Evolutionary conservation across 345 rosid species (phyloP).

Genomic region (Microcos paniculata): DNA sequence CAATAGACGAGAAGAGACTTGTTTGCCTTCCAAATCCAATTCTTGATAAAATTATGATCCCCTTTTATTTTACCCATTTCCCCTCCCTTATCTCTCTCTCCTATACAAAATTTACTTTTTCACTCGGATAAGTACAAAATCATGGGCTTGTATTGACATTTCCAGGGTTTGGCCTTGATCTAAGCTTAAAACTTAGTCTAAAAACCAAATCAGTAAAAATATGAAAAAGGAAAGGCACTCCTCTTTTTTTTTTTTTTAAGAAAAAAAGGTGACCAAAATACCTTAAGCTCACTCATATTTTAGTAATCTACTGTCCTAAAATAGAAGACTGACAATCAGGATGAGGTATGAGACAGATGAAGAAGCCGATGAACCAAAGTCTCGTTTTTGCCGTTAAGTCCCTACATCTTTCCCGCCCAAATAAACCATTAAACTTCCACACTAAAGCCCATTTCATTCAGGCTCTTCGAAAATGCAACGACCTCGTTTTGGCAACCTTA

Average conservation of each 20-base stretch:
- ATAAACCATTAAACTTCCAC: slow-evolving; percentile 14
- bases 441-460: slow-evolving; percentile 25
- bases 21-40: neutral
- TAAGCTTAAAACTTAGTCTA: neutral
- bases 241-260: too few species aligned
- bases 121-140: neutral
- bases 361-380: slow-evolving; percentile 9
- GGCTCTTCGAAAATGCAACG: slow-evolving; percentile 34
- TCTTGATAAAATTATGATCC: slow-evolving; percentile 1
- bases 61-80: neutral
- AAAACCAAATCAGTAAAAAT: too few species aligned
- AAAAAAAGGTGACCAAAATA: too few species aligned
- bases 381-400: slow-evolving; percentile 4
- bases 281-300: too few species aligned
- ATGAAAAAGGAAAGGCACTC: too few species aligned
- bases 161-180: neutral
- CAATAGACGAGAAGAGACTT: neutral
- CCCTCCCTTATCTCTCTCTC: neutral
- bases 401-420: slow-evolving; percentile 22
- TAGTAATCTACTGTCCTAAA: too few species aligned
- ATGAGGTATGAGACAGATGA: neutral
- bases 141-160: neutral
- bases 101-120: neutral
- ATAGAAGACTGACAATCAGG: too few species aligned
- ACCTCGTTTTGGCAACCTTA: slow-evolving; percentile 26